phyloP scores from a whole-genome alignment of 2,329 filamentous ascomycete genomes.

The Aspergillus latus region DNA sequence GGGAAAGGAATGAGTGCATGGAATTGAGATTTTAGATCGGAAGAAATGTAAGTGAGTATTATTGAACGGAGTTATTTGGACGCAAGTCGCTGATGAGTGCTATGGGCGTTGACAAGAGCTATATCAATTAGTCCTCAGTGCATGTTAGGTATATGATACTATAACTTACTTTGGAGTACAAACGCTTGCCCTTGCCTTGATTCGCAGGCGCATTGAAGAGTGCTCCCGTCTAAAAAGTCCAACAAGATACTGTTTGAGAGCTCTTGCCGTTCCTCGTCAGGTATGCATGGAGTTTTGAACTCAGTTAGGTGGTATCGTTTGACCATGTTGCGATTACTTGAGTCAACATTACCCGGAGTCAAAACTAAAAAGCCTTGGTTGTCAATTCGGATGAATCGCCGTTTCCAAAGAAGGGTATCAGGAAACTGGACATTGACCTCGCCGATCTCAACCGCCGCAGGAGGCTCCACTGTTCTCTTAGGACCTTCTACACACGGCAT shows the following conservation, averaged over 20 bases:
- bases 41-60: conserved; percentile 14
- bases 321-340: conserved; percentile 59
- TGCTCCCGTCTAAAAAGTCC: conserved; percentile 62
- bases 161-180: conserved; percentile 51
- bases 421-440: conserved; percentile 98
- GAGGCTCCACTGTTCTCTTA: conserved; percentile 25
- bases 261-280: conserved; percentile 90
- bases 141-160: not conserved
- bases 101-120: conserved; percentile 47
- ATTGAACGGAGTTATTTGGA: conserved; percentile 13
- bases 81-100: conserved; percentile 29
- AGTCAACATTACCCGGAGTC: conserved; percentile 65
- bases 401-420: conserved; percentile 94
- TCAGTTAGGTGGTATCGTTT: conserved; percentile 86
- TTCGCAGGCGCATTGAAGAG: conserved; percentile 63
- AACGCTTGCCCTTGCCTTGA: conserved; percentile 55
- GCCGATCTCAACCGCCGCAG: conserved; percentile 68
- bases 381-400: conserved; percentile 83
- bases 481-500: conserved; percentile 25
- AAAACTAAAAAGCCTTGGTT: conserved; percentile 79
- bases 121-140: conserved; percentile 15
- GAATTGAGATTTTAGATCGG: conserved; percentile 5
- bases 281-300: conserved; percentile 74
- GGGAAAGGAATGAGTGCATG: conserved; percentile 2
- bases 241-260: conserved; percentile 78